Evolutionary conservation across 2,329 filamentous ascomycete genomes (phyloP).

Genomic region (Acrocalymma vagum): DNA sequence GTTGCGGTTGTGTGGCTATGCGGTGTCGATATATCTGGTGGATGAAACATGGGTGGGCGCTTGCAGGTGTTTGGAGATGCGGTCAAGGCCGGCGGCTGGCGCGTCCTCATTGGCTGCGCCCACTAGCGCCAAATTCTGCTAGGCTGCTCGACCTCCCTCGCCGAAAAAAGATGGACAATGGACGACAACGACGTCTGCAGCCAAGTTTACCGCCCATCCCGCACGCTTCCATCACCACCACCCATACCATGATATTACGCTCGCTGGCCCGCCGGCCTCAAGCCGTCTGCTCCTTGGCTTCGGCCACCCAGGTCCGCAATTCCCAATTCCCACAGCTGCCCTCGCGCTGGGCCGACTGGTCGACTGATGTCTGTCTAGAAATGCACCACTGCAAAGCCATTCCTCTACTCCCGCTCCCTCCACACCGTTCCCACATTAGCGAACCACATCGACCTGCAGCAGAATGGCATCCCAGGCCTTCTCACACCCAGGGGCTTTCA

Average conservation of each 20-base stretch:
- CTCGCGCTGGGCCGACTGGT: constrained; percentile 15
- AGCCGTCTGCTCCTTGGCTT: constrained; percentile 28
- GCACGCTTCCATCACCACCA: constrained; percentile 9
- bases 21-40: constrained; percentile 23
- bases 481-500: constrained; percentile 75
- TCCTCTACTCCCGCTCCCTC: constrained; percentile 27
- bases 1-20: constrained; percentile 40
- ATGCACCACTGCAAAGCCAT: constrained; percentile 25
- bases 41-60: constrained; percentile 42
- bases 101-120: constrained; percentile 41
- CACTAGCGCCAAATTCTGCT: constrained; percentile 23
- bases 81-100: constrained; percentile 11
- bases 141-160: constrained; percentile 2
- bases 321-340: constrained; percentile 5
- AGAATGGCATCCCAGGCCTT: constrained; percentile 72
- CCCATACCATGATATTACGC: constrained; percentile 44
- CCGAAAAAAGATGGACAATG: constrained; percentile 31
- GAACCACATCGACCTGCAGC: constrained; percentile 54
- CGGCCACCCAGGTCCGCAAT: constrained; percentile 31
- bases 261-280: constrained; percentile 39
- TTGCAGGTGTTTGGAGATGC: constrained; percentile 33
- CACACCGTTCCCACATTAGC: constrained; percentile 60
- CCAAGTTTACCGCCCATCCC: constrained; percentile 18
- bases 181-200: constrained; percentile 19
- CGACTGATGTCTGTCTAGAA: constrained; percentile 39